Conservation (phyloP, 2,329 filamentous ascomycete species). For the Neofusicoccum umdonicola region DNA sequence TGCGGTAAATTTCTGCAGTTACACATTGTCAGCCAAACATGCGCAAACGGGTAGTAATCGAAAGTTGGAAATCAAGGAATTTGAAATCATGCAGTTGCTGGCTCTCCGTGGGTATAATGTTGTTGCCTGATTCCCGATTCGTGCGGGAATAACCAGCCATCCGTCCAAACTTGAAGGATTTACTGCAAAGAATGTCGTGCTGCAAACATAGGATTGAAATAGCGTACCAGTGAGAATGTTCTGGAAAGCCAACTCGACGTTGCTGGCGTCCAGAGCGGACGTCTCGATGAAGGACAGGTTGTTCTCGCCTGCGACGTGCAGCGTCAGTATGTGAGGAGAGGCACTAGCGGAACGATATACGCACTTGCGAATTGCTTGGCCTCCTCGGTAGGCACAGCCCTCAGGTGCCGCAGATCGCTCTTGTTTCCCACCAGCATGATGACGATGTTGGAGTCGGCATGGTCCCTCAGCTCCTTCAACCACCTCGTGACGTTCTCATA, state of each 20-base stretch:
- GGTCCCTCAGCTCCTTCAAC: constrained; percentile 97
- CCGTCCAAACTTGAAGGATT: neutral
- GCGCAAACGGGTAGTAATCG: neutral
- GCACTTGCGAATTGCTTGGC: constrained; percentile 95
- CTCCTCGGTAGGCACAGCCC: constrained; percentile 95
- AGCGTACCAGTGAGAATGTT: constrained; percentile 93
- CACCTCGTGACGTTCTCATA: constrained; percentile 99
- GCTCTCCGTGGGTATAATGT: neutral
- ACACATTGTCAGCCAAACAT: neutral
- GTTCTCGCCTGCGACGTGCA: constrained; percentile 72
- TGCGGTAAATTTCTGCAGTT: constrained; percentile 89
- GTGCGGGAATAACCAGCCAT: neutral
- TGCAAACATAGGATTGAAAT: neutral
- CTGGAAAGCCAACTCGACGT: constrained; percentile 98
- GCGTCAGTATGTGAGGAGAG: neutral
- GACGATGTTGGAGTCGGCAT: constrained; percentile 97
- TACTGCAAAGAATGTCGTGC: neutral
- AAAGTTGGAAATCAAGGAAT: too few species aligned
- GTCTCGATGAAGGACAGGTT: constrained; percentile 99
- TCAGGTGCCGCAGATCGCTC: constrained; percentile 98
- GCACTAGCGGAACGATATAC: constrained; percentile 28
- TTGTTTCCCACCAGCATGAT: constrained; percentile 99
- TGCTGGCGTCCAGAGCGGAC: constrained; percentile 96
- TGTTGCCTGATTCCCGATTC: neutral
- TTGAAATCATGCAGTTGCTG: neutral